These are phyloP conservation scores for Sporisorium scitamineum DNA, from an alignment of 1,284 basidiomycete genomes.

Conservation along the genomic window DNA sequence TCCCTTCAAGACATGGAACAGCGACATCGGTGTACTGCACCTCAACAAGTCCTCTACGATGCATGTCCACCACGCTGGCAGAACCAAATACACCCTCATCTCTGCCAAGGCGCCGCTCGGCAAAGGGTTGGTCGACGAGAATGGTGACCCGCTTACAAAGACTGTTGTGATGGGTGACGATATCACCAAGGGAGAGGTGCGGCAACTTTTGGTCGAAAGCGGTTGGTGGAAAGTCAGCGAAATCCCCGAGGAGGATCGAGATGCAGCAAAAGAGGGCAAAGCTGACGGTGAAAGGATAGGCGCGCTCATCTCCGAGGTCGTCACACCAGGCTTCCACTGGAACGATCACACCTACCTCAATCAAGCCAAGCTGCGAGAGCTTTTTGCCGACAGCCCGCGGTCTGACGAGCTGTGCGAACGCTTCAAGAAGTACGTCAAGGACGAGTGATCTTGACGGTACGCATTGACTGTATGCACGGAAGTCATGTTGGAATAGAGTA, in stretches of 20 bases:
- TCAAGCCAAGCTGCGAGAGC: slow-evolving; percentile 29
- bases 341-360: slow-evolving; percentile 52
- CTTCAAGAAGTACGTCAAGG: slow-evolving; percentile 48
- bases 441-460: slow-evolving; percentile 6
- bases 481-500: slow-evolving; percentile 7
- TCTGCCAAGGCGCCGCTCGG: slow-evolving; percentile 46
- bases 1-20: slow-evolving; percentile 40
- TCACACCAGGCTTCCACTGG: slow-evolving; percentile 56
- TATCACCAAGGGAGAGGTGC: slow-evolving; percentile 42
- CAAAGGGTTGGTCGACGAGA: slow-evolving; percentile 30
- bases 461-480: neutral
- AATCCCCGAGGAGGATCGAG: slow-evolving; percentile 35
- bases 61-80: slow-evolving; percentile 53
- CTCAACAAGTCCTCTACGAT: slow-evolving; percentile 52
- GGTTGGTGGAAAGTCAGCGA: slow-evolving; percentile 60
- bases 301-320: slow-evolving; percentile 53
- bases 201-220: slow-evolving; percentile 51
- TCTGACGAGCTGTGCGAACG: slow-evolving; percentile 25
- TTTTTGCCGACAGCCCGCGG: slow-evolving; percentile 29
- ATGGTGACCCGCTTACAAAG: slow-evolving; percentile 38
- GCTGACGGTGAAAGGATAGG: slow-evolving; percentile 27
- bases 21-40: slow-evolving; percentile 48
- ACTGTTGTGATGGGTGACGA: slow-evolving; percentile 51
- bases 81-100: slow-evolving; percentile 54
- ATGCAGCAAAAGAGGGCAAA: slow-evolving; percentile 9